Base-by-base conservation (phyloP, 164 flowering plant genomes). In the Tinospora cordifolia region DNA sequence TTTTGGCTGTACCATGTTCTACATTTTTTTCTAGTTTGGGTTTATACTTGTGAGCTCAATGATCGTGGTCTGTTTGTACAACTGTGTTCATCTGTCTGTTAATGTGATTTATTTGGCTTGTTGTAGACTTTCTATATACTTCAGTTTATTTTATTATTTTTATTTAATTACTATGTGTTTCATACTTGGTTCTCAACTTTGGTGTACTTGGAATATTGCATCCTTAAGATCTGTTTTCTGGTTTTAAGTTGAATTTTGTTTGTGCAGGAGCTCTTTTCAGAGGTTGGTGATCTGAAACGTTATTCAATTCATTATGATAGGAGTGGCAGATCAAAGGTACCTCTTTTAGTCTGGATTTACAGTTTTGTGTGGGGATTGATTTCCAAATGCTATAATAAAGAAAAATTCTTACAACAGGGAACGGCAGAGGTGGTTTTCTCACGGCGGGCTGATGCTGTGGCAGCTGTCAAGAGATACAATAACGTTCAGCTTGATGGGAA, bases 401-500 rank as follows among this genome's bases (percentile, higher is more conserved):
- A 68, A 62, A 41, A 62, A 67, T 70, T 66, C 71, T 69, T 77
- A 67, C 82, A 73, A 71, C 74, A 91, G 97, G 97, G 97, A 70
- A 88, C 97, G 3, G 93, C 97, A 9, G 93, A 91, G 76, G 88
- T 91, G 59, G 95, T 91, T 63, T 91, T 80, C 71, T 79, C 95
- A 65, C 75, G 90, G 68, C 74, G 88, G 34, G 17, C 66, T n/a
- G 97, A 91, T 90, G 97, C 90, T 63, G 71, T 82, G 11, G 87
- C 90, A 21, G 97, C 95, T 78, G 85, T 92, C 57, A 92, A 90
- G 88, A 85, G 85, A 81, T 94, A 94, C 84, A 89, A 94, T 81
- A 86, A 89, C 80, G 99, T 94, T 46, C 97, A 94, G 82, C 98
- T 94, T 72, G 99, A 94, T 82, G 99, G 99, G 69, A 95, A 95